Base-by-base conservation (phyloP, 164 flowering plant species). In the Magnolia sinica region DNA sequence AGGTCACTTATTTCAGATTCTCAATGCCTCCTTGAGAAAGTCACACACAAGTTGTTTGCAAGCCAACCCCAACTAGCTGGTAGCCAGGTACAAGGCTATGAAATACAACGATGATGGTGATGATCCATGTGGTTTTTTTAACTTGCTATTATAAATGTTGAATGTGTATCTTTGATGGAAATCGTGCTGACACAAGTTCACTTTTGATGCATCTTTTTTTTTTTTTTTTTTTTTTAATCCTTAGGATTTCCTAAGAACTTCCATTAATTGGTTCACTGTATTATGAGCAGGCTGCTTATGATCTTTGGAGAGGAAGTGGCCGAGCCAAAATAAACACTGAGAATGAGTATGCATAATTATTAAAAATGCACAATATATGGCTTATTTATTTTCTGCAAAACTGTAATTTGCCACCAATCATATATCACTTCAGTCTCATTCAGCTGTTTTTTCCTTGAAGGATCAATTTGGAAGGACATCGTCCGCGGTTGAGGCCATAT, bases 401-500 rank as follows among this genome's bases (percentile, higher is more conserved):
- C 16, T 24, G 29, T 11, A 20, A 14, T 66, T 66, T 11, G 29
- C 51, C 14, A 8, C 50, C 71, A 24, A 13, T 16, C 18, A 19
- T 68, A 10, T 10, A 14, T 31, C 71, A 29, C n/a, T 4, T 74
- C 52, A 27, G 3, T 70, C n/a, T 76, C 63, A 31, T 66, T 23
- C 70, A 16, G 2, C 58, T 81, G 0, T 79, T 68, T 31, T 37
- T 68, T 78, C 23, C 16, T 31, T 75, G 69, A 87, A 94, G 96
- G 90, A 89, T 95, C 73, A 85, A 93, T 84, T 91, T 95, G 76
- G 92, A 91, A 65, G 93, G 88, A 68, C 97, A 87, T 84, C 89
- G 92, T 64, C 97, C 85, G 31, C 84, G 88, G 78, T 91, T 95
- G 66, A 87, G 94, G 84, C 86, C 90, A 18, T 55, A 55, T 55